Conservation (phyloP, 768 basidiomycete genomes). For the Suillus brevipes region DNA sequence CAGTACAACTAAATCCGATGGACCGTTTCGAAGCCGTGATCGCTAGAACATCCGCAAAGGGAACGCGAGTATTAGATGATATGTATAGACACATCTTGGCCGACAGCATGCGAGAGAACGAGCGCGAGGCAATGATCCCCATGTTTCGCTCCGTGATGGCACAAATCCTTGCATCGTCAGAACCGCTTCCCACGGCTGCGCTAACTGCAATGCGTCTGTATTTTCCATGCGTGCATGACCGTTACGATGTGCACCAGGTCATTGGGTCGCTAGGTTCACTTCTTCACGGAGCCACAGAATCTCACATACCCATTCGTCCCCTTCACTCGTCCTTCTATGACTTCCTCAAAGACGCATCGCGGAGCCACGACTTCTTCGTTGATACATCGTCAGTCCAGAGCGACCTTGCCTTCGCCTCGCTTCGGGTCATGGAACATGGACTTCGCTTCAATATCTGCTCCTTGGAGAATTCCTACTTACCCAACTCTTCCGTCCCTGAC, state of each 20-base stretch:
- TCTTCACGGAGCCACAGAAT: too few species aligned
- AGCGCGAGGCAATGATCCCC: not conserved
- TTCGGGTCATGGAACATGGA: constrained; percentile 27
- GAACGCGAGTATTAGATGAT: constrained; percentile 1
- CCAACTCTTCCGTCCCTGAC: constrained; percentile 23
- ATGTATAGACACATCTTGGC: constrained; percentile 1
- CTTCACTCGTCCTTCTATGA: constrained; percentile 31
- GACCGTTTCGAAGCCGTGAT: constrained; percentile 1
- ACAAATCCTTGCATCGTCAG: too few species aligned
- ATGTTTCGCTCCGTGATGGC: too few species aligned
- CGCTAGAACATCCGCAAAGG: not conserved
- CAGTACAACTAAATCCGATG: not conserved
- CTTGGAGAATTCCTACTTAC: constrained; percentile 27
- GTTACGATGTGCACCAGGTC: too few species aligned
- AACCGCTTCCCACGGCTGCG: too few species aligned
- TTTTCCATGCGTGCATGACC: too few species aligned
- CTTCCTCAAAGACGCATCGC: constrained; percentile 17
- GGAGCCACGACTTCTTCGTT: constrained; percentile 16
- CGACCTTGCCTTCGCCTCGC: constrained; percentile 17
- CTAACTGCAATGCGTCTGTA: too few species aligned
- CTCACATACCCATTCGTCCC: constrained; percentile 8
- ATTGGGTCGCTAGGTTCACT: too few species aligned
- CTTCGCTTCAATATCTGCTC: constrained; percentile 15
- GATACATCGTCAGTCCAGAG: not conserved
- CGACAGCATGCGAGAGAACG: not conserved